Evolutionary conservation across 257 asterid species (phyloP), one percentile per base, ranked within the genome.

Genomic region (Haberlea rhodopensis): DNA sequence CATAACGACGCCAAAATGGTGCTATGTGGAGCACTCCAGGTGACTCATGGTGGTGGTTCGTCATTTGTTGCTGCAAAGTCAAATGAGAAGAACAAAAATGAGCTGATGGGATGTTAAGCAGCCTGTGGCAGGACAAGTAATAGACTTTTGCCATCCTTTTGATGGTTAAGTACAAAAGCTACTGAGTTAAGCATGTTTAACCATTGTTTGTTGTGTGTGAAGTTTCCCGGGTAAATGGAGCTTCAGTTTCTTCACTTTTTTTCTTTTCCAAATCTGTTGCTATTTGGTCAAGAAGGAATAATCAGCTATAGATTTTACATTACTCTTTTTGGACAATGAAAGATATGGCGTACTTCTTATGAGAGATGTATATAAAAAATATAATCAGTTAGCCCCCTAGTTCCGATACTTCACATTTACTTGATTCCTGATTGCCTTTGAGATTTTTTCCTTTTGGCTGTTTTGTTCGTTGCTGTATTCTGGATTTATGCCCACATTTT

Each of bases 401-500:
- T 2, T 23, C 69, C 34, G 52, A 20, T 28, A 52, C 48, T 31
- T 34, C 57, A 34, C 53, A 29, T 40, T 54, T 26, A 43, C 49
- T 60, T 29, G 7, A 22, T 67, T 46, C 28, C 19, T 52, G 16
- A 54, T 37, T 58, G 32, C 24, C 27, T 66, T 21, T 25, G 45
- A 16, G 46, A 5, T 37, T 24, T 8, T 34, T 23, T 18, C 21
- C 66, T 60, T 46, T 61, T 19, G 37, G 24, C 49, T 49, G 26
- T 64, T 54, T 57, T 25, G 16, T 23, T 46, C 24, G 27, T 57
- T 66, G 26, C 9, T 43, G 52, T 58, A 45, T 53, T 25, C 19
- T 58, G 65, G 49, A 19, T 64, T 51, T 29, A 43, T 53, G 55
- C 52, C 52, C 23, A 55, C 40, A 49, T 53, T 56, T 54, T 24